Evolutionary conservation across 495 filamentous ascomycete species (phyloP), one percentile per base, ranked within the genome.

Genomic region (Talaromyces trachyspermus): DNA sequence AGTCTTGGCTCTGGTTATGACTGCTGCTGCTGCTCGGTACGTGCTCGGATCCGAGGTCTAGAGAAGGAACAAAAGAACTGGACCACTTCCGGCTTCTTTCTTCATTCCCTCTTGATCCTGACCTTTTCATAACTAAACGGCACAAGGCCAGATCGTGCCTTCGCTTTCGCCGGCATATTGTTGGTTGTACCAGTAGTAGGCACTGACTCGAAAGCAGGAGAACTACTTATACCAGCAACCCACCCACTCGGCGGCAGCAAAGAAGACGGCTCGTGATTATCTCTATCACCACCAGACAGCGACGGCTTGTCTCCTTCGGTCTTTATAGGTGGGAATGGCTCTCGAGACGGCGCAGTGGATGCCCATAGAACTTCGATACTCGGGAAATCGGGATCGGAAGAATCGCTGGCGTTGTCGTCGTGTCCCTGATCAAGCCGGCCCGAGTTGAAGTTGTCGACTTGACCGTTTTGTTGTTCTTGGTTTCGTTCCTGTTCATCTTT

Each of bases 361-460:
- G 44, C 44, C 44, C 44, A 46, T 14, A 36, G 29, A 15, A 25
- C 30, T 5, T 46, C 44, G 12, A 46, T 24, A 25, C 18, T 29
- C 7, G 44, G 44, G 6, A 46, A 33, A 5, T 46, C 27, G 22
- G 20, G 15, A 36, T 46, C 30, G 8, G 29, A 32, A 4, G 19
- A 18, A 18, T 46, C 44, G n/a, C 27, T 29, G 12, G 14, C 27
- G 17, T 36, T 27, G 8, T 11, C 11, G n/a, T 46, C 44, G 27
- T 8, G 33, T 17, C 33, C 14, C 7, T 7, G 33, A 15, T 24
- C 22, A 3, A 42, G 23, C 3, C 19, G 26, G 1, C 39, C 15
- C 3, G 26, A 4, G 19, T 26, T 23, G 10, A 42, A 26, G 9
- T 42, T 23, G n/a, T n/a, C n/a, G n/a, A n/a, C n/a, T n/a, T n/a